Evolutionary conservation across 1,284 basidiomycete species (phyloP).

Genomic region (Entoloma clypeatum): DNA sequence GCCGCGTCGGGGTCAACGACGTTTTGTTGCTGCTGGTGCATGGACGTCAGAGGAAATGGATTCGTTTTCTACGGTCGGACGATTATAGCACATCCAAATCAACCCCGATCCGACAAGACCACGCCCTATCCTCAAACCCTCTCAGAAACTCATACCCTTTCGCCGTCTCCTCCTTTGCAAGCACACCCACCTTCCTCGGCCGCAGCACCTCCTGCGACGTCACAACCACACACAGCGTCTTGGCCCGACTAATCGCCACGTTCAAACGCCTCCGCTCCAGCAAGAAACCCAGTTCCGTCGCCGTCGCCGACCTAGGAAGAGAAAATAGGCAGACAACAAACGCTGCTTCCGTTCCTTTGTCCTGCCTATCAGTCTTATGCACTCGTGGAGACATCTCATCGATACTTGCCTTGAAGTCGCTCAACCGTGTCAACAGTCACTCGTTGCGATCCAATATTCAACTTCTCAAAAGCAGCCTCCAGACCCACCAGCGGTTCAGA

Average conservation of each 20-base stretch:
- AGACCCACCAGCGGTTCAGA: slow-evolving; percentile 12
- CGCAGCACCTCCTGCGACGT: slow-evolving; percentile 40
- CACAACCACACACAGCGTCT: slow-evolving; percentile 44
- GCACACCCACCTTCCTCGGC: slow-evolving; percentile 37
- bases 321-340: slow-evolving; percentile 51
- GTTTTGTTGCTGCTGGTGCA: slow-evolving; percentile 10
- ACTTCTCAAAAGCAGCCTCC: slow-evolving; percentile 18
- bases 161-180: slow-evolving; percentile 39
- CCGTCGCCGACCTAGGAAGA: slow-evolving; percentile 33
- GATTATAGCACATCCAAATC: slow-evolving; percentile 23
- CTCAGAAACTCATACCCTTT: slow-evolving; percentile 46
- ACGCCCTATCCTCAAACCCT: slow-evolving; percentile 41
- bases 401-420: slow-evolving; percentile 34
- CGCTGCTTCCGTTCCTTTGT: slow-evolving; percentile 44
- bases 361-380: not conserved
- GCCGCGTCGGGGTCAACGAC: slow-evolving; percentile 34
- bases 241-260: slow-evolving; percentile 48
- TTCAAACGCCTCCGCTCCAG: slow-evolving; percentile 45
- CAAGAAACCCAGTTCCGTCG: slow-evolving; percentile 38
- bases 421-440: slow-evolving; percentile 48
- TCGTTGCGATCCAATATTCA: slow-evolving; percentile 9
- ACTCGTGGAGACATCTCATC: not conserved
- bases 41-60: slow-evolving; percentile 30
- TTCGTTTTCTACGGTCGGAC: slow-evolving; percentile 1
- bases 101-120: slow-evolving; percentile 31